phyloP scores from a whole-genome alignment of 2,329 filamentous ascomycete species.

The Pseudogymnoascus pannorum region DNA sequence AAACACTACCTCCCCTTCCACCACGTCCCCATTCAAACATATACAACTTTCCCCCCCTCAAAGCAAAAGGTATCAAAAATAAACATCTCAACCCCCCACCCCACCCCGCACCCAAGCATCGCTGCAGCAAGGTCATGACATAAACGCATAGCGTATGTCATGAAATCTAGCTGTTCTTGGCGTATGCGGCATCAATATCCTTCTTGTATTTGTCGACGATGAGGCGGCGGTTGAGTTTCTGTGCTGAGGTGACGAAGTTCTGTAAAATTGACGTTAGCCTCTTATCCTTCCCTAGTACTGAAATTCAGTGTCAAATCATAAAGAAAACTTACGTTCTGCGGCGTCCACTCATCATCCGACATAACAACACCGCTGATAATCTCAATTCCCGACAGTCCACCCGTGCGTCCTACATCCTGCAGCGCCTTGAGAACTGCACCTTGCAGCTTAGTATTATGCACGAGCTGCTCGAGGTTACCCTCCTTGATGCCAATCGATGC shows the following conservation, averaged over 20 bases:
- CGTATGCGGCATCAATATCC: conserved; percentile 54
- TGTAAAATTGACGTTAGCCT: conserved; percentile 33
- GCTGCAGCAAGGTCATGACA: not conserved
- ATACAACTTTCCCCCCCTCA: not conserved
- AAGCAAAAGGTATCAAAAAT: conserved; percentile 5
- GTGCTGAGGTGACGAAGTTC: conserved; percentile 60
- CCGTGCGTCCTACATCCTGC: conserved; percentile 53
- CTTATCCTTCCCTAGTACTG: conserved; percentile 18
- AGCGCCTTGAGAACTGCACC: conserved; percentile 58
- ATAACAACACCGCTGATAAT: conserved; percentile 68
- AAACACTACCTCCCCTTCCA: not conserved
- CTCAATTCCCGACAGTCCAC: conserved; percentile 62
- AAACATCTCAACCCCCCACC: not conserved
- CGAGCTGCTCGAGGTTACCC: conserved; percentile 46
- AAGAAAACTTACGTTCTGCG: conserved; percentile 61
- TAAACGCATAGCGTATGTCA: not conserved
- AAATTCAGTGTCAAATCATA: conserved; percentile 29
- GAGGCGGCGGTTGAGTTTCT: conserved; percentile 65
- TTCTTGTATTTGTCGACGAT: conserved; percentile 55
- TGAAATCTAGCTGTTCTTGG: conserved; percentile 4
- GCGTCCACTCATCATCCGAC: conserved; percentile 82
- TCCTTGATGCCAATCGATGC: conserved; percentile 50
- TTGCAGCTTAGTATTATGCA: conserved; percentile 57
- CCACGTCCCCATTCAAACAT: not conserved
- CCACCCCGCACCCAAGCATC: not conserved